Conservation (phyloP, 805 yeast genomes). For the Priceomyces medius region DNA sequence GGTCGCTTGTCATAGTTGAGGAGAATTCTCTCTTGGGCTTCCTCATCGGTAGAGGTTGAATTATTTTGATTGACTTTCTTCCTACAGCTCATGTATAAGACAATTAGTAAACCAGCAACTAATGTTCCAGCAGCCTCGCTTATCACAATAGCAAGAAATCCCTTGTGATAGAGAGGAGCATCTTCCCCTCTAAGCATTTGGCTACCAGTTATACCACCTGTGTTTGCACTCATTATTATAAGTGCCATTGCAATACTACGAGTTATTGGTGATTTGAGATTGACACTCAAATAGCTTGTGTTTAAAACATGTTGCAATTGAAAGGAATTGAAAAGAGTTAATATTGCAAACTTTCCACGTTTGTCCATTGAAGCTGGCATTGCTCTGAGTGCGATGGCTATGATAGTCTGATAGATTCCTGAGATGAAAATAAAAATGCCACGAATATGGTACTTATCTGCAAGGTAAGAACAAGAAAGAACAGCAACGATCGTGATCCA, state of each 20-base stretch:
- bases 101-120: not conserved
- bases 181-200: constrained; percentile 14
- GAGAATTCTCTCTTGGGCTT: not conserved
- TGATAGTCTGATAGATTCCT: not conserved
- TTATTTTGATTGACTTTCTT: not conserved
- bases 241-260: constrained; percentile 14
- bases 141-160: constrained; percentile 10
- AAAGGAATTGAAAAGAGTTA: not conserved
- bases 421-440: not conserved
- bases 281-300: constrained; percentile 12
- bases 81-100: not conserved
- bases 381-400: constrained; percentile 3
- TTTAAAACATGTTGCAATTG: constrained; percentile 11
- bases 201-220: constrained; percentile 17
- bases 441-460: not conserved
- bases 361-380: not conserved
- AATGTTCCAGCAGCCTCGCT: not conserved
- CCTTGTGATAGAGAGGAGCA: constrained; percentile 12
- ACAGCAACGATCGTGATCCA: constrained; percentile 9
- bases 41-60: not conserved
- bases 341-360: constrained; percentile 1
- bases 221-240: constrained; percentile 15
- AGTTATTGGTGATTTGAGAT: constrained; percentile 11
- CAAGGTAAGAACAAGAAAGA: not conserved
- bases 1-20: not conserved